Base-by-base conservation (phyloP, 176 grass and related monocot species). In the Aegilops longissima region DNA sequence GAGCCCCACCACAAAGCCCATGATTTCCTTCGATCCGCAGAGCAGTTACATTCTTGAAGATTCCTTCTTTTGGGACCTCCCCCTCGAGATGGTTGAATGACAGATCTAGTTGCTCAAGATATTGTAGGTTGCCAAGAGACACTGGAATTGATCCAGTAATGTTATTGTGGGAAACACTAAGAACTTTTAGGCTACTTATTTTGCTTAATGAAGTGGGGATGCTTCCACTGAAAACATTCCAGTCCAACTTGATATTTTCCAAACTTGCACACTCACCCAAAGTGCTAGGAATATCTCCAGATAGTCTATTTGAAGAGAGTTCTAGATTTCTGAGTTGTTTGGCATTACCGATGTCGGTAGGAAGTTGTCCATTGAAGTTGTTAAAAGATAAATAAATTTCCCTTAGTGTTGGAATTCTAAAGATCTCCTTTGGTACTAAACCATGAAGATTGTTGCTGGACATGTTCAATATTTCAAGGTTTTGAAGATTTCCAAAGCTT, bases 1-100 rank as follows among this genome's bases (percentile, higher is more conserved):
- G 2, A 21, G 59, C 7, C 17, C 81, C 81, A 59, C 87, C 87
- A 69, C 87, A 84, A 42, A 89, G 71, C 44, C 33, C 49, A 6
- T 11, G 21, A 49, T 89, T 89, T 69, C 81, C 87, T 3, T 61
- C 45, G n/a, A 89, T 36, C 7, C 18, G 24, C 4, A 84, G 2
- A 3, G 34, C 63, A 79, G 31, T 72, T 59, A 23, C 47, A 83
- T 83, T 83, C 20, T 35, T 27, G 13, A 83, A 83, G 9, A 83
- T 71, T 18, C 80, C 66, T 25, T 70, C 54, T 71, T 13, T 71
- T 24, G 80, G 80, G 12, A 83, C 80, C 45, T 83, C 80, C 51
- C 80, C 80, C 11, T 39, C 9, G 0, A 83, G 47, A 10, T 83
- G 45, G 66, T 83, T 83, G 51, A 83, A 83, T 71, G 80, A 83